Base-by-base conservation (phyloP, 2,329 filamentous ascomycete genomes). In the Neopestalotiopsis rosae region DNA sequence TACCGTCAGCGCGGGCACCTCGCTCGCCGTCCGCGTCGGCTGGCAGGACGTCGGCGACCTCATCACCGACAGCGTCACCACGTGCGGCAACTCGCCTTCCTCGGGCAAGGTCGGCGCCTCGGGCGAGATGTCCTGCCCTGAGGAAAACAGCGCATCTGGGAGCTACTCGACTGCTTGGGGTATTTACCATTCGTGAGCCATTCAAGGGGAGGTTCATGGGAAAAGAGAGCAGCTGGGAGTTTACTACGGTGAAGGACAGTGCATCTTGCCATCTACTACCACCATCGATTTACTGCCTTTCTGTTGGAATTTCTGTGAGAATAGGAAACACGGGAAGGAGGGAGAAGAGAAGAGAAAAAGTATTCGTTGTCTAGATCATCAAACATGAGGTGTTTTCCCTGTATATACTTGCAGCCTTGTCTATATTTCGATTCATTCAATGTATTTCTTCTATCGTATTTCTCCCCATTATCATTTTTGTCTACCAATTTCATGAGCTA, bases 31-130 rank as follows among this genome's bases (percentile, higher is more conserved):
- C 20, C 20, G 65, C 28, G 40, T 67, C 14, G 65, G 65, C 30
- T 67, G 65, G 65, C 56, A 59, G 34, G 65, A 67, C 56, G 65
- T 67, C 9, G 65, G 65, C 52, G 65, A 67, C 34, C 52, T 67
- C 12, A 61, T 67, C 65, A 67, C 10, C 17, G 40, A 24, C 65
- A 67, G 65, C 56, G 58, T 67, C 38, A n/a, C 20, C 17, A 20
- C 28, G 20, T 67, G 20, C 32, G 65, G 65, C 28, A 67, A 67
- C 56, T 38, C 17, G 12, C 65, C 65, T 13, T 40, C 56, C 24
- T 38, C 52, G 5, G 65, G 65, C 52, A 67, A 67, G 40, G 65
- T 67, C 14, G 65, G 65, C 42, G 40, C 30, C 14, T 61, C 52
- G n/a, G 65, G 65, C 12, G 40, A 67, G 32, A 67, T 67, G 65